Percentiles rank a stretch among this genome's conserved stretches.
phyloP scores from a whole-genome alignment of 352 stramenopile species.

The Phytophthora fragariae region DNA sequence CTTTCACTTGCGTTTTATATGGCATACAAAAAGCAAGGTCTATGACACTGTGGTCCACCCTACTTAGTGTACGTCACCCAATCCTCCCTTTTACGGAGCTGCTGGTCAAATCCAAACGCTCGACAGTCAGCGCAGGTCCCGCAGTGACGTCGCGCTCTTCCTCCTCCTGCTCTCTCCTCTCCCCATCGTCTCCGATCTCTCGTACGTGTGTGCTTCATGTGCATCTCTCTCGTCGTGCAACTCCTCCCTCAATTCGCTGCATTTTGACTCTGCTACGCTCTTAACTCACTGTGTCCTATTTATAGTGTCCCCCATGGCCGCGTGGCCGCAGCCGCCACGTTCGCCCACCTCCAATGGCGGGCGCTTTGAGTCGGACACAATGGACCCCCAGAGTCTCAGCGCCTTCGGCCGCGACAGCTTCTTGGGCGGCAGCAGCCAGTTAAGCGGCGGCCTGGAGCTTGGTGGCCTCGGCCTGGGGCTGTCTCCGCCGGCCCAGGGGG shows the following conservation, averaged over 20 bases:
- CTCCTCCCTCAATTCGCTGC: background rate
- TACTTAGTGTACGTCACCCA: constrained; percentile 12
- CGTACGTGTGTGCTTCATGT: constrained; percentile 17
- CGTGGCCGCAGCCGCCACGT: constrained; percentile 39
- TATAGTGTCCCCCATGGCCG: constrained; percentile 41
- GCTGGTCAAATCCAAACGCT: constrained; percentile 35
- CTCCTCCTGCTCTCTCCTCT: background rate
- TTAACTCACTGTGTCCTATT: constrained; percentile 25
- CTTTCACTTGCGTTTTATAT: background rate
- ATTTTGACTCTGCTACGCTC: background rate
- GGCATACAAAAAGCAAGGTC: background rate
- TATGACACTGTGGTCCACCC: constrained; percentile 1
- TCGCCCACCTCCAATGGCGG: constrained; percentile 25
- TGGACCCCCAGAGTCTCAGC: constrained; percentile 25
- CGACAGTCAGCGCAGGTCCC: background rate
- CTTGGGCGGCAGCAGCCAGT: constrained; percentile 19
- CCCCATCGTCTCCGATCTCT: background rate
- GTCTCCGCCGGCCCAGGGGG: constrained; percentile 19
- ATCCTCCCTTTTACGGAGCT: constrained; percentile 21
- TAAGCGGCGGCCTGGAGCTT: constrained; percentile 25
- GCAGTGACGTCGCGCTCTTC: constrained; percentile 1
- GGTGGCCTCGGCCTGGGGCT: constrained; percentile 23
- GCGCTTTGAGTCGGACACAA: constrained; percentile 33
- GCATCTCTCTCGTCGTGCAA: background rate
- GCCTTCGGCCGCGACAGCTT: constrained; percentile 34